A percentile compares a stretch with the other conserved stretches of the same genome.
These are phyloP conservation scores for Stellera chamaejasme DNA, from an alignment of 345 rosid genomes.

Conservation along the genomic window DNA sequence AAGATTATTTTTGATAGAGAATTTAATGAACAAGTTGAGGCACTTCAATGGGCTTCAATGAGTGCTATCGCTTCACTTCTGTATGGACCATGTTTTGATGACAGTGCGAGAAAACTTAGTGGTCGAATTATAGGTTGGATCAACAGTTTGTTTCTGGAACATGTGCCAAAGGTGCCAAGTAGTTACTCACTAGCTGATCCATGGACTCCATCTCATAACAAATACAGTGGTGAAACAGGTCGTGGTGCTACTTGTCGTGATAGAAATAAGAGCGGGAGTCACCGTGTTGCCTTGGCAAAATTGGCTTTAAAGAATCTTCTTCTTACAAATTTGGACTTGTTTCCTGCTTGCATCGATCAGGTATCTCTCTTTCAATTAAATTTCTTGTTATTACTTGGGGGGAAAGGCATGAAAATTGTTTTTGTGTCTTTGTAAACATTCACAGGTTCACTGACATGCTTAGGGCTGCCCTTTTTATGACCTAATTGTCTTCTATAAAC, in stretches of 20 bases:
- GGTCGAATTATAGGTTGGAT: conserved; percentile 90
- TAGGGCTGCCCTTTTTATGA: too few species aligned
- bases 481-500: too few species aligned
- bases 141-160: conserved; percentile 84
- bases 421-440: too few species aligned
- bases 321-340: conserved; percentile 84
- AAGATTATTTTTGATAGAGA: conserved; percentile 84
- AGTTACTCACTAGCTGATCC: conserved; percentile 89
- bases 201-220: conserved; percentile 80
- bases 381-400: too few species aligned
- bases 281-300: conserved; percentile 77
- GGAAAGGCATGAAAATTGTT: too few species aligned
- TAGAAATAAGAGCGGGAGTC: conserved; percentile 70
- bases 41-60: conserved; percentile 91
- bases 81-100: conserved; percentile 92
- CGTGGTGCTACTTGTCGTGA: conserved; percentile 79
- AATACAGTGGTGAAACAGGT: conserved; percentile 66
- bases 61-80: conserved; percentile 90
- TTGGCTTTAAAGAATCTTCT: conserved; percentile 90
- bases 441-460: too few species aligned
- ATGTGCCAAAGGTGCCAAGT: conserved; percentile 76
- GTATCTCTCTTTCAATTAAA: conserved; percentile 24
- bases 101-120: conserved; percentile 90
- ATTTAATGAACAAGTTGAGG: conserved; percentile 76
- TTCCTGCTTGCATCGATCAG: conserved; percentile 95